Evolutionary conservation across 2,329 filamentous ascomycete species (phyloP).

Genomic region (Fusarium sp.): DNA sequence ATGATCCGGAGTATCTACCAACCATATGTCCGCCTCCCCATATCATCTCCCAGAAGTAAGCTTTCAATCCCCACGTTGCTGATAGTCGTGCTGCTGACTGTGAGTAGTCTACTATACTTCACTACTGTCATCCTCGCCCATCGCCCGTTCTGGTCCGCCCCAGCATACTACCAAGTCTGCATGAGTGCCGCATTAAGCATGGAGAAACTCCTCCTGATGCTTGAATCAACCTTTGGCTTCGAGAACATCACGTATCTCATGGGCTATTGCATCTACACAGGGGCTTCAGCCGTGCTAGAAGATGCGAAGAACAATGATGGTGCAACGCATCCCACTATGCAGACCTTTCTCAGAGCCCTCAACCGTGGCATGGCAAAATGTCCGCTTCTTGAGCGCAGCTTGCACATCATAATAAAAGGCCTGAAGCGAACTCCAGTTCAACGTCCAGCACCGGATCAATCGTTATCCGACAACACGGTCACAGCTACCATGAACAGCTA

Average conservation of each 20-base stretch:
- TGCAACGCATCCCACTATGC: conserved; percentile 1
- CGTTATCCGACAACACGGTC: not conserved
- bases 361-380: conserved; percentile 1
- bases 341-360: not conserved
- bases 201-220: not conserved
- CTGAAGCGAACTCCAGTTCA: not conserved
- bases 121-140: not conserved
- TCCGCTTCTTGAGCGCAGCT: not conserved
- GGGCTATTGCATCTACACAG: conserved; percentile 3
- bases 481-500: not conserved
- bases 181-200: not conserved
- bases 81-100: not conserved
- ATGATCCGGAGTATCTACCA: not conserved
- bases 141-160: not conserved
- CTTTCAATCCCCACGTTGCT: too few species aligned
- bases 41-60: conserved; percentile 2
- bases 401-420: conserved; percentile 7
- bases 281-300: not conserved
- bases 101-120: not conserved
- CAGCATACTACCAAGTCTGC: not conserved
- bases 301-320: not conserved
- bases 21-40: not conserved
- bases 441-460: not conserved
- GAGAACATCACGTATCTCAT: conserved; percentile 8
- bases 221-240: conserved; percentile 1